Percentiles rank a stretch among this genome's conserved stretches.
These are phyloP conservation scores for Mortierella sp. DNA, from an alignment of 371 early-diverging fungal genomes.

Conservation along the genomic window DNA sequence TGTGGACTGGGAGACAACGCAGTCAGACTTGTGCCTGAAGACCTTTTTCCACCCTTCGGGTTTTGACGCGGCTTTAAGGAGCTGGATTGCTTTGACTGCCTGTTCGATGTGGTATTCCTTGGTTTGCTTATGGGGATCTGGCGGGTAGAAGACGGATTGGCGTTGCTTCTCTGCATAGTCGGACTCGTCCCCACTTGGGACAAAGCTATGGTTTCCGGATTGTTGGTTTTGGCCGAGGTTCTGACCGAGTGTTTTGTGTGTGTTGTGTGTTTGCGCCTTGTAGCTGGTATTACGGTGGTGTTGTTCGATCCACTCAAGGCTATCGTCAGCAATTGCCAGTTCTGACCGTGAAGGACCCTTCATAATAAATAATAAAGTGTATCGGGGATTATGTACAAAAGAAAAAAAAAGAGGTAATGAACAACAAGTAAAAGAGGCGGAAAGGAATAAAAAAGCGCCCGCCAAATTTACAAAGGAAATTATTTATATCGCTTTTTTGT, in stretches of 20 bases:
- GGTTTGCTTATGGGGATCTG: constrained; percentile 47
- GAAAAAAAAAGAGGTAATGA: background rate
- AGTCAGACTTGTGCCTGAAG: constrained; percentile 75
- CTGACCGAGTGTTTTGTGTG: constrained; percentile 3
- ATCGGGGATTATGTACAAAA: constrained; percentile 7
- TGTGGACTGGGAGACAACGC: constrained; percentile 70
- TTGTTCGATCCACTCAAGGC: constrained; percentile 49
- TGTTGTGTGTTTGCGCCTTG: constrained; percentile 12
- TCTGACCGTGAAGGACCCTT: constrained; percentile 30
- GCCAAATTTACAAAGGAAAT: constrained; percentile 2
- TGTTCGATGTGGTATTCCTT: constrained; percentile 52
- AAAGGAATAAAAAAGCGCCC: constrained; percentile 10
- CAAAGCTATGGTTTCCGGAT: constrained; percentile 8
- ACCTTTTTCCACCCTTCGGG: constrained; percentile 73
- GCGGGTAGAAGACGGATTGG: constrained; percentile 31
- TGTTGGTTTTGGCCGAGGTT: constrained; percentile 2
- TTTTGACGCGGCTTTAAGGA: constrained; percentile 51
- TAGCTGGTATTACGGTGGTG: constrained; percentile 39
- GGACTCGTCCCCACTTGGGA: constrained; percentile 45
- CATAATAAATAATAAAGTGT: constrained; percentile 26
- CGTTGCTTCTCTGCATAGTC: constrained; percentile 27
- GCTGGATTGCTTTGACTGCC: constrained; percentile 50
- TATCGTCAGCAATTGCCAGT: constrained; percentile 26
- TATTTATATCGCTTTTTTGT: background rate
- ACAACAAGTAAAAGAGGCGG: constrained; percentile 6